phyloP scores from a whole-genome alignment of 2,329 filamentous ascomycete species.

The Parascedosporium putredinis region DNA sequence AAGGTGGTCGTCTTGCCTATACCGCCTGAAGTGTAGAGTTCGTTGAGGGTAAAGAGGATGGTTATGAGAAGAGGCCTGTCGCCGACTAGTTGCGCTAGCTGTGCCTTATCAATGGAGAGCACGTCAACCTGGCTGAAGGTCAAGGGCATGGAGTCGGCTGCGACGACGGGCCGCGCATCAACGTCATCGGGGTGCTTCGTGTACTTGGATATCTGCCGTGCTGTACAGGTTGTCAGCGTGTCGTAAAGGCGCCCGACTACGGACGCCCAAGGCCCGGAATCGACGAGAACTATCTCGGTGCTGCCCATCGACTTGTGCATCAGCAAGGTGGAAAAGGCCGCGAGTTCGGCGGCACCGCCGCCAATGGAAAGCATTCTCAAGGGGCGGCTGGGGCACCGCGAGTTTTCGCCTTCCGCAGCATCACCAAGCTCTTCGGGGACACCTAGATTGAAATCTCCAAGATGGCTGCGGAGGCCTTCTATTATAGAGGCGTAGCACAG shows the following conservation, averaged over 20 bases:
- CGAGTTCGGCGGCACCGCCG: constrained; percentile 53
- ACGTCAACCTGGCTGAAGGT: constrained; percentile 30
- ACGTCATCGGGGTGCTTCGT: constrained; percentile 36
- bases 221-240: constrained; percentile 41
- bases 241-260: constrained; percentile 50
- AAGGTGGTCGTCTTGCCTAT: constrained; percentile 65
- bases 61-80: constrained; percentile 52
- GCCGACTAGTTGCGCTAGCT: constrained; percentile 16
- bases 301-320: constrained; percentile 13
- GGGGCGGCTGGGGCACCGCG: constrained; percentile 10
- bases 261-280: constrained; percentile 67
- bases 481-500: constrained; percentile 65
- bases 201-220: constrained; percentile 36
- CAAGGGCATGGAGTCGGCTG: constrained; percentile 24
- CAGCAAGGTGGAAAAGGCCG: constrained; percentile 38
- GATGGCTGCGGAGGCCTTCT: constrained; percentile 22
- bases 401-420: constrained; percentile 6
- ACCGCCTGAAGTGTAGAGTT: constrained; percentile 74
- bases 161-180: constrained; percentile 34
- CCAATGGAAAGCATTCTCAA: constrained; percentile 40
- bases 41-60: constrained; percentile 89
- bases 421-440: neutral
- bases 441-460: neutral
- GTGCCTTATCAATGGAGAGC: constrained; percentile 16
- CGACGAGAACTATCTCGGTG: constrained; percentile 54